Conservation (phyloP, 2,329 filamentous ascomycete genomes). For the Colletotrichum sublineola region DNA sequence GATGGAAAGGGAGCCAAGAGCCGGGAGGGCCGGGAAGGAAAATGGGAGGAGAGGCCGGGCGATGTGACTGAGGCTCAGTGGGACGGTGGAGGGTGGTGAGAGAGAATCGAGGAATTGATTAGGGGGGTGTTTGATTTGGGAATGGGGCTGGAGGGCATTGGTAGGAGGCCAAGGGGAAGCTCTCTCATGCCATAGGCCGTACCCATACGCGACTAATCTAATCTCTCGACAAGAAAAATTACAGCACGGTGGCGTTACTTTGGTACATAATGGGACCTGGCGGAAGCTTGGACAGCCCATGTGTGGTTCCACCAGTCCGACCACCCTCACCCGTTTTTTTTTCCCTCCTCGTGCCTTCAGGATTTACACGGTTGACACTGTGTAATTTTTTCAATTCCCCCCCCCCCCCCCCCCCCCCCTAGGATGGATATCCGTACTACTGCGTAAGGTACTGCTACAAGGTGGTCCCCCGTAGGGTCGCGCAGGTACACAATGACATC, state of each 20-base stretch:
- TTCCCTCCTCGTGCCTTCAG: background rate
- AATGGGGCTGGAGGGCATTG: constrained; percentile 5
- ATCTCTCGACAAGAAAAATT: constrained; percentile 39
- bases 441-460: no score
- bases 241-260: constrained; percentile 43
- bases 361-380: constrained; percentile 32
- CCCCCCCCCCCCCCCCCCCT: no score
- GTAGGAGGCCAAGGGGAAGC: constrained; percentile 29
- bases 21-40: constrained; percentile 39
- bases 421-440: background rate
- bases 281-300: constrained; percentile 43
- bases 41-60: constrained; percentile 21
- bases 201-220: constrained; percentile 28
- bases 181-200: constrained; percentile 19
- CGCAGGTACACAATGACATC: no score
- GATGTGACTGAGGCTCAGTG: constrained; percentile 33
- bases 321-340: constrained; percentile 18
- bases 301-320: constrained; percentile 37
- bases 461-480: no score
- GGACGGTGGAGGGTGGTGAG: constrained; percentile 33
- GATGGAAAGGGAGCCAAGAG: constrained; percentile 37
- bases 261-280: constrained; percentile 38
- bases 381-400: background rate
- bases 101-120: constrained; percentile 36
- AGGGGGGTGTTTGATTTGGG: constrained; percentile 36